Conservation (phyloP, 805 yeast genomes). For the Naumovozyma castellii region DNA sequence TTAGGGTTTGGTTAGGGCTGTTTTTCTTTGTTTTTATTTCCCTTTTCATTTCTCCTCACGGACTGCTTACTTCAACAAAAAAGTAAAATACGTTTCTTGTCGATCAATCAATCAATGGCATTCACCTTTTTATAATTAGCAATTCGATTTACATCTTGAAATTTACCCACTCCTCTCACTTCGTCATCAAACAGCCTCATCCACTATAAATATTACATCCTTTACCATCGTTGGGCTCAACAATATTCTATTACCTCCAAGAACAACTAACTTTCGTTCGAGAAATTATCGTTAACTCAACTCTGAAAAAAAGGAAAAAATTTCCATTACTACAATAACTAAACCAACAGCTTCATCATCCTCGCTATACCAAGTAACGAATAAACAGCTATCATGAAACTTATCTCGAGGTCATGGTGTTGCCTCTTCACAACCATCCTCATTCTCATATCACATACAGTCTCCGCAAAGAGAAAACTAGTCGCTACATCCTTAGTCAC, state of each 20-base stretch:
- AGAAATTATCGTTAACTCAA: not conserved
- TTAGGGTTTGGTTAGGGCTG: no score
- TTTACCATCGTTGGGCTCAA: not conserved
- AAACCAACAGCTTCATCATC: not conserved
- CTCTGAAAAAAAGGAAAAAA: not conserved
- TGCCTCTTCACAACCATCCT: not conserved
- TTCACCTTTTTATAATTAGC: no score
- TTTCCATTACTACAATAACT: not conserved
- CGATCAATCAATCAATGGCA: no score
- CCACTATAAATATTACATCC: not conserved
- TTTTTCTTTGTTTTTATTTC: no score
- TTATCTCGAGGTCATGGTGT: not conserved
- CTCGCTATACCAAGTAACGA: no score
- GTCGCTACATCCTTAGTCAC: constrained; percentile 73
- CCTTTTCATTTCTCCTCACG: no score
- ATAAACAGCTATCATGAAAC: not conserved
- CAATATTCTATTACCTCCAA: no score
- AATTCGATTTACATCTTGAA: no score
- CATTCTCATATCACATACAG: not conserved
- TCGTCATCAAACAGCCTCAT: not conserved
- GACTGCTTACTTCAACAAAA: no score
- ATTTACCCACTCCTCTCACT: not conserved
- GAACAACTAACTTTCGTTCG: no score
- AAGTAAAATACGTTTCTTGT: no score
- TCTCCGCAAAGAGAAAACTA: constrained; percentile 30